phyloP scores from a whole-genome alignment of 768 basidiomycete species.

The Fibroporia radiculosa region DNA sequence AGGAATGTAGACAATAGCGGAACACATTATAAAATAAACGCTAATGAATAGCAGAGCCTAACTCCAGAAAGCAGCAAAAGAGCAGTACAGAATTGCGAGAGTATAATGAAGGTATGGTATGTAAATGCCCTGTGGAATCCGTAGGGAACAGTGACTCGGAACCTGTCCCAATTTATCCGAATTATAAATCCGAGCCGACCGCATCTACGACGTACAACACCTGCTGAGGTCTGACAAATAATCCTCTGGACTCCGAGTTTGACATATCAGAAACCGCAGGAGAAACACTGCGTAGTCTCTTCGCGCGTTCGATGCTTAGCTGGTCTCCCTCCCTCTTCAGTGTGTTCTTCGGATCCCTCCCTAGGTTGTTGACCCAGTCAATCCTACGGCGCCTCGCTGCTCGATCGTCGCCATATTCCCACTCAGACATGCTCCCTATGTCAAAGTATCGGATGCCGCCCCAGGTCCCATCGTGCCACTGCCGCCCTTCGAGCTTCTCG shows the following conservation, averaged over 20 bases:
- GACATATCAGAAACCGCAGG: conserved; percentile 56
- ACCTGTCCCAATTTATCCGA: neutral
- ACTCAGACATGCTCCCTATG: conserved; percentile 54
- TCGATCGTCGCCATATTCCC: conserved; percentile 49
- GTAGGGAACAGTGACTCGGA: neutral
- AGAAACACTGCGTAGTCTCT: conserved; percentile 61
- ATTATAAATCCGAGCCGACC: conserved; percentile 54
- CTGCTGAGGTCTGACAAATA: conserved; percentile 82
- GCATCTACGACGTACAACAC: conserved; percentile 85
- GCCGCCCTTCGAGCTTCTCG: conserved; percentile 50
- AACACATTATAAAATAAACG: neutral
- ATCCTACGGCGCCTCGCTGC: conserved; percentile 36
- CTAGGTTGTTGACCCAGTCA: conserved; percentile 26
- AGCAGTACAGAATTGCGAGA: neutral
- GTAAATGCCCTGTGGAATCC: neutral
- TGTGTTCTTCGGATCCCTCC: conserved; percentile 24
- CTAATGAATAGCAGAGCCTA: neutral
- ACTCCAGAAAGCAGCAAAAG: neutral
- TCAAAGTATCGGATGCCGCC: conserved; percentile 82
- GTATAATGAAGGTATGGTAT: neutral
- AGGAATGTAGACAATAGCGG: too few species aligned
- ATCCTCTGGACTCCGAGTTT: conserved; percentile 55
- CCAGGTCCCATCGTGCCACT: conserved; percentile 83
- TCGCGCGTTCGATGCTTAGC: conserved; percentile 36
- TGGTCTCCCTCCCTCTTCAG: conserved; percentile 55